Conservation (phyloP, 2,329 filamentous ascomycete species). For the Penicillium vulpinum region DNA sequence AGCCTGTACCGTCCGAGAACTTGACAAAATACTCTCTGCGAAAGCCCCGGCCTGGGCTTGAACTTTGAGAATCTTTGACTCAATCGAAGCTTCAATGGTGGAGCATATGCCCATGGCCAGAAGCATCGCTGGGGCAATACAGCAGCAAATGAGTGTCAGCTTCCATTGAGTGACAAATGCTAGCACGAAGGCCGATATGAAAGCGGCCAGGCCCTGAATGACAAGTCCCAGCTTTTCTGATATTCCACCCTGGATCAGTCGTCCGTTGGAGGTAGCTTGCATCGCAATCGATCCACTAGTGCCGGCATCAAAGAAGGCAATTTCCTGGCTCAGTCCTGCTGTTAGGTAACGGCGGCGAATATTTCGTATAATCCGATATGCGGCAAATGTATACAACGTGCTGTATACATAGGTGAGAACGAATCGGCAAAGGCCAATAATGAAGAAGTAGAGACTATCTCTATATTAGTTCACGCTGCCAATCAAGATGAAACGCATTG, state of each 20-base stretch:
- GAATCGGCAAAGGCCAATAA: conserved; percentile 39
- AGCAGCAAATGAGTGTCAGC: conserved; percentile 23
- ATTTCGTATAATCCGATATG: conserved; percentile 14
- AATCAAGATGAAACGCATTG: conserved; percentile 4
- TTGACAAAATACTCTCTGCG: conserved; percentile 20
- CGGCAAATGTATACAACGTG: conserved; percentile 15
- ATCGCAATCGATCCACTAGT: conserved; percentile 29
- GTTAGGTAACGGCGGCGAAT: conserved; percentile 17
- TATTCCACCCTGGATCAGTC: conserved; percentile 21
- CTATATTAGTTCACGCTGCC: background rate
- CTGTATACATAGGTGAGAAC: conserved; percentile 35
- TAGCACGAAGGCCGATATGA: conserved; percentile 25
- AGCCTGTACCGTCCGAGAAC: conserved; percentile 24
- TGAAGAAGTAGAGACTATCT: conserved; percentile 38
- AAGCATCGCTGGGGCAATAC: conserved; percentile 21
- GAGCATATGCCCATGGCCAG: conserved; percentile 10
- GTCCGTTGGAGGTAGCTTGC: conserved; percentile 34
- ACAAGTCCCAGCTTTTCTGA: conserved; percentile 26
- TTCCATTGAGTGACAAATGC: conserved; percentile 28
- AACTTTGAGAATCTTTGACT: conserved; percentile 22
- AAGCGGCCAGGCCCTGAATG: conserved; percentile 21
- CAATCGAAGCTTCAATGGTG: conserved; percentile 20
- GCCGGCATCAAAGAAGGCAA: conserved; percentile 32
- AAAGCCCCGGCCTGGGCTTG: conserved; percentile 22
- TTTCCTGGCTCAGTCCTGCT: conserved; percentile 33